phyloP scores from a whole-genome alignment of 2,329 filamentous ascomycete species.

The Trichoderma sp. region DNA sequence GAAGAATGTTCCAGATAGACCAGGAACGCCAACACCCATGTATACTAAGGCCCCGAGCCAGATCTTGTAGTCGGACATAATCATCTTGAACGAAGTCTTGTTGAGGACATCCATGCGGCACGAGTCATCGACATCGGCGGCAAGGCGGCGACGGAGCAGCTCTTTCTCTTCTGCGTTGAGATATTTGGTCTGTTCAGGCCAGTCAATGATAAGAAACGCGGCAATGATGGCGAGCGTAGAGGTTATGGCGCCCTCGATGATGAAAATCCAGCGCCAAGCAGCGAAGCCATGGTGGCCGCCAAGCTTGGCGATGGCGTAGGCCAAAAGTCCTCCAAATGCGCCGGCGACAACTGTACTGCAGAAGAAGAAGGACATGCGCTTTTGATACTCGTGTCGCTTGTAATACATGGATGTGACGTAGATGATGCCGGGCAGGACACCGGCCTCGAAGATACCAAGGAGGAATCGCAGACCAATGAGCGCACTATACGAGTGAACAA shows the following conservation, averaged over 20 bases:
- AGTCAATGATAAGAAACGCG: slow-evolving; percentile 23
- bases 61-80: slow-evolving; percentile 50
- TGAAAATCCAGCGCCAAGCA: slow-evolving; percentile 77
- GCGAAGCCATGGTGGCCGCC: slow-evolving; percentile 50
- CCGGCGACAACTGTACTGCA: slow-evolving; percentile 59
- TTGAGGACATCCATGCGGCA: slow-evolving; percentile 55
- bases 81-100: slow-evolving; percentile 46
- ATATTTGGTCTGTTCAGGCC: slow-evolving; percentile 43
- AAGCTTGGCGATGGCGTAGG: slow-evolving; percentile 62
- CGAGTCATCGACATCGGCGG: slow-evolving; percentile 44
- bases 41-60: slow-evolving; percentile 42
- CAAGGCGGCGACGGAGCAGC: slow-evolving; percentile 36
- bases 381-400: slow-evolving; percentile 59
- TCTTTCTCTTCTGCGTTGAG: slow-evolving; percentile 27
- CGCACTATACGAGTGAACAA: slow-evolving; percentile 50
- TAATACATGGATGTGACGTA: slow-evolving; percentile 61
- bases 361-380: slow-evolving; percentile 63
- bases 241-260: slow-evolving; percentile 61
- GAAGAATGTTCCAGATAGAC: slow-evolving; percentile 44
- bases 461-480: slow-evolving; percentile 51
- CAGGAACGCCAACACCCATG: slow-evolving; percentile 46
- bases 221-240: slow-evolving; percentile 39
- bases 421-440: slow-evolving; percentile 63
- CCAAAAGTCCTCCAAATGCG: slow-evolving; percentile 63
- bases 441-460: slow-evolving; percentile 55